phyloP scores from a whole-genome alignment of 2,329 filamentous ascomycete genomes.

The Dendrostoma leiphaemia region DNA sequence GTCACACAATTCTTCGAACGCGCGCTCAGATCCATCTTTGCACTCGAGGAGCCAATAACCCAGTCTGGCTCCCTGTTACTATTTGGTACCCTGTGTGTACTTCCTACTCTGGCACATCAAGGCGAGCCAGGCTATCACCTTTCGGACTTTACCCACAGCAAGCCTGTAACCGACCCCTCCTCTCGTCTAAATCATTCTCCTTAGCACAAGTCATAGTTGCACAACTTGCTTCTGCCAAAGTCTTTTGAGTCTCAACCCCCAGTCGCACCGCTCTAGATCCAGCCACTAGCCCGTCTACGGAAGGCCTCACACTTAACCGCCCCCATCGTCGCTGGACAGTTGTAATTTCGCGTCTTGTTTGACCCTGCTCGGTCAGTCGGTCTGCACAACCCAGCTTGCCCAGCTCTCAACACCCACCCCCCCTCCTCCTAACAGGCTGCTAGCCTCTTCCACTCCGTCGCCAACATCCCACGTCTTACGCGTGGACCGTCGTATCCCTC shows the following conservation, averaged over 20 bases:
- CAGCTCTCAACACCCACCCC: not conserved
- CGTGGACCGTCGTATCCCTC: too few relatives aligned
- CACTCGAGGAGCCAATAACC: too few relatives aligned
- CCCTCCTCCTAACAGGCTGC: not conserved
- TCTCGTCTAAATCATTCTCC: not conserved
- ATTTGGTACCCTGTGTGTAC: too few relatives aligned
- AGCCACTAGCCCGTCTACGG: constrained; percentile 7
- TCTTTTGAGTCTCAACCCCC: constrained; percentile 1
- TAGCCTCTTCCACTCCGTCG: too few relatives aligned
- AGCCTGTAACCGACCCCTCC: not conserved
- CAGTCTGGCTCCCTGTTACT: too few relatives aligned
- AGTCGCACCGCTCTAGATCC: not conserved
- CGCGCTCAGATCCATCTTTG: too few relatives aligned
- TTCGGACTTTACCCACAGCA: not conserved
- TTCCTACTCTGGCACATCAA: too few relatives aligned
- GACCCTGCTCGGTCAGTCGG: constrained; percentile 1
- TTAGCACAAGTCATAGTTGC: too few relatives aligned
- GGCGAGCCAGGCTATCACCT: not conserved
- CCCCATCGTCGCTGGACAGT: constrained; percentile 5
- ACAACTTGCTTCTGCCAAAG: not conserved
- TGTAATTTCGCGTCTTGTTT: constrained; percentile 10
- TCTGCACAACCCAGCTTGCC: constrained; percentile 8
- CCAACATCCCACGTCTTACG: too few relatives aligned
- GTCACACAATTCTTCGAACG: too few relatives aligned
- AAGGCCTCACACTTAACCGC: constrained; percentile 2